Evolutionary conservation across 352 stramenopile species (phyloP), one percentile per base, ranked within the genome.

Genomic region (Aphanomyces astaci): DNA sequence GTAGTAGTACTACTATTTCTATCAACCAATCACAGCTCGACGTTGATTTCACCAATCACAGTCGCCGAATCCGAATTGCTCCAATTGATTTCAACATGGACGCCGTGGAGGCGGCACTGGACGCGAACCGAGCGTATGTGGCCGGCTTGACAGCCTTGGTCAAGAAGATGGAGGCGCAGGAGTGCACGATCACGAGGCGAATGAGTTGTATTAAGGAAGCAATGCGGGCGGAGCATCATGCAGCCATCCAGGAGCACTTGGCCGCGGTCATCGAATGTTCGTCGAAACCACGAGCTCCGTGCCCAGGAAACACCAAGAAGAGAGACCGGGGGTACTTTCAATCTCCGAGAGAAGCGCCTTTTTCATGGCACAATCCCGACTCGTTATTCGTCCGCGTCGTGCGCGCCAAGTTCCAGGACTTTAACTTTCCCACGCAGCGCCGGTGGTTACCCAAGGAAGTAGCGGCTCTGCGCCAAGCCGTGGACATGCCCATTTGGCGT

Each of bases 41-140:
- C 19, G 24, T 53, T 7, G 22, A 53, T 25, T 53, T 53, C 45
- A 53, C 45, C 45, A 53, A 53, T 59, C 19, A 5, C 7, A 59
- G 19, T 59, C 2, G 51, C 27, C 19, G 27, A 30, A n/a, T n/a
- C n/a, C n/a, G n/a, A n/a, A n/a, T n/a, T n/a, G n/a, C n/a, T n/a
- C 46, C 25, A 15, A 27, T 27, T 22, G 46, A 22, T 22, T n/a
- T n/a, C n/a, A n/a, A n/a, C 3, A 63, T 63, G 54, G 36, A 63
- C 36, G 15, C 1, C n/a, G 17, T 66, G 13, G 45, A 43, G 33
- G 60, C 43, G 17, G 60, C 60, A 19, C 9, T 66, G 28, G 60
- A 19, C 7, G 60, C 60, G n/a, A 66, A 66, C 36, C 30, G 28
- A 3, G 39, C 36, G 31, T 66, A 66, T 53, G 60, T 66, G n/a